Evolutionary conservation across 2,329 filamentous ascomycete genomes (phyloP).

Genomic region (Alternaria alternata): DNA sequence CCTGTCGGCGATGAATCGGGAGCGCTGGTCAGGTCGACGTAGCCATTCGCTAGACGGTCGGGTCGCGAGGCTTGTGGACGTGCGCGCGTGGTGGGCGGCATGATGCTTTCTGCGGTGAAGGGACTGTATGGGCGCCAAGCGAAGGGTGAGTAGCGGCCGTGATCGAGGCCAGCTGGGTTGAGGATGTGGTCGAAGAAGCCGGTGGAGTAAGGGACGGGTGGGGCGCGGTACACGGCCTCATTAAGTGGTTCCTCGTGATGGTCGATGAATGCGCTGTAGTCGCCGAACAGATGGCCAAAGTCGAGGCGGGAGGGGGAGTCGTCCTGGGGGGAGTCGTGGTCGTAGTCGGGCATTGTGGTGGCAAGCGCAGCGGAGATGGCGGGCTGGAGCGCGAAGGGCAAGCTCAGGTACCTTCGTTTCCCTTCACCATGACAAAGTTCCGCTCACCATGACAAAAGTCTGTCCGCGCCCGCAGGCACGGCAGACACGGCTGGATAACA

Average conservation of each 20-base stretch:
- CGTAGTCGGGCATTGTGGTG: constrained; percentile 10
- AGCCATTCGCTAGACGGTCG: constrained; percentile 44
- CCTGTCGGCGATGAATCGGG: constrained; percentile 33
- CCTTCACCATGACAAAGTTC: constrained; percentile 4
- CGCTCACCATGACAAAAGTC: constrained; percentile 1
- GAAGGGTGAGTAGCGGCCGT: constrained; percentile 26
- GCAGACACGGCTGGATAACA: background rate
- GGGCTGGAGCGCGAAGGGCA: background rate
- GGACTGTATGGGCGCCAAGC: constrained; percentile 14
- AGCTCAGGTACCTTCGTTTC: background rate
- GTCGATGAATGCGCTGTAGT: constrained; percentile 1
- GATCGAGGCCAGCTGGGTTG: constrained; percentile 31
- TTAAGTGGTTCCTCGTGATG: constrained; percentile 4
- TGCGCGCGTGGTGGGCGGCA: constrained; percentile 29
- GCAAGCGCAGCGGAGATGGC: constrained; percentile 1
- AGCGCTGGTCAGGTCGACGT: constrained; percentile 46
- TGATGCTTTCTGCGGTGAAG: constrained; percentile 1
- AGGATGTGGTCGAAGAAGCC: constrained; percentile 44
- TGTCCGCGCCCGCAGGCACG: background rate
- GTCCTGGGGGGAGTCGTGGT: constrained; percentile 6
- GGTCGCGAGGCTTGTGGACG: constrained; percentile 22
- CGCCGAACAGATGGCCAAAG: constrained; percentile 3
- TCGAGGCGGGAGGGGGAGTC: constrained; percentile 8
- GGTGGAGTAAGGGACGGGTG: constrained; percentile 26
- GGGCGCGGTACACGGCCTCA: constrained; percentile 21